These are phyloP conservation scores for Vigna mungo DNA, from an alignment of 306 rosid genomes.

Conservation along the genomic window DNA sequence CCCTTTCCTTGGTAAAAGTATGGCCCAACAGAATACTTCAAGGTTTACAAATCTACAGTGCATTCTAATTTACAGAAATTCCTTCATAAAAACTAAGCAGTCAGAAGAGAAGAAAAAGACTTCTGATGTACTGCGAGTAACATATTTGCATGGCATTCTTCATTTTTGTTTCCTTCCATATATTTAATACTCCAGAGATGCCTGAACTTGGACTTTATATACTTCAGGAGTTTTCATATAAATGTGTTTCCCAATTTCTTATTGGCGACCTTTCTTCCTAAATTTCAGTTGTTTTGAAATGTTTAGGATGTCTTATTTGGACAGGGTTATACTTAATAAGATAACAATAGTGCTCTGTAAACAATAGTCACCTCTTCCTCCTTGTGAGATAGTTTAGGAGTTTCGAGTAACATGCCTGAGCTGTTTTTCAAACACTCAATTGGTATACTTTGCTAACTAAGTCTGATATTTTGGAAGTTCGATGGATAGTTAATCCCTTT, in stretches of 20 bases:
- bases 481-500: background rate
- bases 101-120: background rate
- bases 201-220: background rate
- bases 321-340: background rate
- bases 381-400: background rate
- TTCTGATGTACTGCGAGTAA: background rate
- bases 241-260: background rate
- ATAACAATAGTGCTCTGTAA: background rate
- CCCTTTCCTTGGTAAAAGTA: background rate
- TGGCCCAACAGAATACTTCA: background rate
- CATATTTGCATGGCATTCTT: slow-evolving; percentile 26
- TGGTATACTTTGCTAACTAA: background rate
- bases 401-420: background rate
- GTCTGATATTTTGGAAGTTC: background rate
- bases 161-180: slow-evolving; percentile 7
- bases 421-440: background rate
- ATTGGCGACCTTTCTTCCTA: background rate
- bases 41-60: slow-evolving; percentile 8
- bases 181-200: background rate
- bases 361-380: slow-evolving; percentile 9
- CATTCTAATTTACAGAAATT: background rate
- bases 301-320: background rate
- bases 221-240: background rate
- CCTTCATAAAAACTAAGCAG: background rate
- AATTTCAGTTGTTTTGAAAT: background rate